These are phyloP conservation scores for Yamadazyma jaroonii DNA, from an alignment of 1,139 yeast species.

Conservation along the genomic window DNA sequence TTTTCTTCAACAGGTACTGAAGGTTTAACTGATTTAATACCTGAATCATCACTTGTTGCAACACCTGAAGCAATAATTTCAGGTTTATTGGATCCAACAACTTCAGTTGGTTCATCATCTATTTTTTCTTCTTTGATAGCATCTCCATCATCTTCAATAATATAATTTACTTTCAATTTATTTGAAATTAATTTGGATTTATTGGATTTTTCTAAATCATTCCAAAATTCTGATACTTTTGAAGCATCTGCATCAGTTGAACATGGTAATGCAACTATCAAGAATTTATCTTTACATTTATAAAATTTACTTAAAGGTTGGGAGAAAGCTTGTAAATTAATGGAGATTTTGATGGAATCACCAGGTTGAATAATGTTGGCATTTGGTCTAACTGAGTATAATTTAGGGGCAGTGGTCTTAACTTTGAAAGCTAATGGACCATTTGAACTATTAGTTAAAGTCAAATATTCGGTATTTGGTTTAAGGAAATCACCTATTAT, in stretches of 20 bases:
- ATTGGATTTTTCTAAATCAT: slow-evolving; percentile 60
- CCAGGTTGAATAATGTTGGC: slow-evolving; percentile 82
- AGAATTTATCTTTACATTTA: slow-evolving; percentile 88
- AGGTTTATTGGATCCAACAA: slow-evolving; percentile 14
- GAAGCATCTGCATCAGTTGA: slow-evolving; percentile 54
- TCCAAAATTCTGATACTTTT: slow-evolving; percentile 70
- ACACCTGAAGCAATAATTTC: slow-evolving; percentile 11
- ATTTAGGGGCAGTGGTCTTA: slow-evolving; percentile 96
- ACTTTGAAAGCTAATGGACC: slow-evolving; percentile 85
- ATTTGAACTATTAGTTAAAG: slow-evolving; percentile 62
- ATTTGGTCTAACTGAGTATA: slow-evolving; percentile 95
- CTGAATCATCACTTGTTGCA: slow-evolving; percentile 13
- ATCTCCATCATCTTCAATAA: slow-evolving; percentile 28
- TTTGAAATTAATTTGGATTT: slow-evolving; percentile 62
- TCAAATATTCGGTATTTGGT: slow-evolving; percentile 67
- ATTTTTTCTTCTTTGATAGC: slow-evolving; percentile 13
- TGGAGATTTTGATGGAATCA: slow-evolving; percentile 65
- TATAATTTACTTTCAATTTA: slow-evolving; percentile 76
- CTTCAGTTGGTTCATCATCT: slow-evolving; percentile 6
- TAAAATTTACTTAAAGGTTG: slow-evolving; percentile 71
- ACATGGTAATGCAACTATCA: slow-evolving; percentile 82
- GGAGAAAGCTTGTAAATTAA: slow-evolving; percentile 80
- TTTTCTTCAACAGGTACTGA: neutral
- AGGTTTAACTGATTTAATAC: slow-evolving; percentile 10
- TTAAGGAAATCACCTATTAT: slow-evolving; percentile 64